A percentile compares a stretch with the other conserved stretches of the same genome.
Conservation (phyloP, 257 asterid genomes). For the Solanum raphanifolium region DNA sequence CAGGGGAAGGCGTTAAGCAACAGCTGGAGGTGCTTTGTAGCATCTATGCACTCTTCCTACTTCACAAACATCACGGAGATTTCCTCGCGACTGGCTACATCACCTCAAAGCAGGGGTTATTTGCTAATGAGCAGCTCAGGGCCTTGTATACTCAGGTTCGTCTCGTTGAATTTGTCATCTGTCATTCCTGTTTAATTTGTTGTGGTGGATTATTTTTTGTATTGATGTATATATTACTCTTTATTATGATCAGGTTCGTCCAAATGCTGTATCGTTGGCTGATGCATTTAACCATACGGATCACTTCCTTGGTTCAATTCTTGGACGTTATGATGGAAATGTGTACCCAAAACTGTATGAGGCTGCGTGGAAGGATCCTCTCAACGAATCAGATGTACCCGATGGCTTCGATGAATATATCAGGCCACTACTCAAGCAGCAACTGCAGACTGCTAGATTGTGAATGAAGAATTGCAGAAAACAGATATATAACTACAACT, state of each 20-base stretch:
- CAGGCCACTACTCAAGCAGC: slow-evolving; percentile 73
- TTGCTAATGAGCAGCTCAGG: slow-evolving; percentile 76
- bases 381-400: slow-evolving; percentile 60
- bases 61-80: slow-evolving; percentile 90
- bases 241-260: slow-evolving; percentile 52
- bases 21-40: slow-evolving; percentile 69
- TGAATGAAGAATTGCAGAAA: not conserved
- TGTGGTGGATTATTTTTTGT: not conserved
- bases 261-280: slow-evolving; percentile 74
- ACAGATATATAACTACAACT: not conserved
- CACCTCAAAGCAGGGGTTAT: slow-evolving; percentile 76
- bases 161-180: not conserved
- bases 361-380: slow-evolving; percentile 90
- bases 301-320: slow-evolving; percentile 82
- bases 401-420: slow-evolving; percentile 81
- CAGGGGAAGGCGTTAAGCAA: slow-evolving; percentile 78
- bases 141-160: slow-evolving; percentile 70
- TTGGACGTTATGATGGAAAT: slow-evolving; percentile 86
- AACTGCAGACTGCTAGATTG: slow-evolving; percentile 50
- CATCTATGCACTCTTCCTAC: slow-evolving; percentile 58
- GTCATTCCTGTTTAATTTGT: not conserved
- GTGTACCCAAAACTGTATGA: slow-evolving; percentile 88
- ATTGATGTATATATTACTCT: not conserved
- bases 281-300: slow-evolving; percentile 88
- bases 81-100: slow-evolving; percentile 66